phyloP scores from a whole-genome alignment of 129 eudicot species.

The Scalesia atractyloides region DNA sequence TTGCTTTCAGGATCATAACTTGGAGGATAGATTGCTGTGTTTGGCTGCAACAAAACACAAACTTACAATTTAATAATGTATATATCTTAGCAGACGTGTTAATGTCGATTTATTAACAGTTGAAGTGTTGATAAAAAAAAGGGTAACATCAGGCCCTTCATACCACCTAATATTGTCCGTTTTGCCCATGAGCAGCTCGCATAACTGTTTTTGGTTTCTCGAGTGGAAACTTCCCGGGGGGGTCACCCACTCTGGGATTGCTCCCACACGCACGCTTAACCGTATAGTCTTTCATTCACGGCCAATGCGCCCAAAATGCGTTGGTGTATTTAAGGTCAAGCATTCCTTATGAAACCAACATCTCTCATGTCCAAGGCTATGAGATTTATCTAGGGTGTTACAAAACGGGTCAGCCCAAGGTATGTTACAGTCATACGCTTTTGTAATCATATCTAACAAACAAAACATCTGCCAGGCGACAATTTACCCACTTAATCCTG shows the following conservation, averaged over 20 bases:
- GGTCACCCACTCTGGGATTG: background rate
- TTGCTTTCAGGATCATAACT: constrained; percentile 34
- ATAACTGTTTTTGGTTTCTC: too few species aligned
- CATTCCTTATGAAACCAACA: too few species aligned
- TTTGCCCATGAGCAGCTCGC: background rate
- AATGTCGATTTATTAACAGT: too few species aligned
- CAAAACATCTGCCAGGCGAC: background rate
- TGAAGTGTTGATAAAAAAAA: background rate
- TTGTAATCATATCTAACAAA: background rate
- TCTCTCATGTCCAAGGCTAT: too few species aligned
- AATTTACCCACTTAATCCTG: too few species aligned
- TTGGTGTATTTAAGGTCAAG: too few species aligned
- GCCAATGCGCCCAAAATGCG: background rate
- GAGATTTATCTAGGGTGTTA: too few species aligned
- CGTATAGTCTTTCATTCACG: background rate
- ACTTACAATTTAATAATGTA: background rate
- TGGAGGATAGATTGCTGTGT: constrained; percentile 45
- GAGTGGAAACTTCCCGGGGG: background rate
- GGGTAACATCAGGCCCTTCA: background rate
- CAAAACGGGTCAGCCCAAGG: too few species aligned
- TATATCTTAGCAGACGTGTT: too few species aligned
- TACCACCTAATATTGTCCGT: background rate
- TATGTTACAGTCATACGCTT: background rate
- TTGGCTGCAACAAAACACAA: constrained; percentile 51
- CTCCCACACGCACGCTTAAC: background rate